Evolutionary conservation across 192 early-diverging fungal genomes (phyloP).

Genomic region (Kappamyces sp.): DNA sequence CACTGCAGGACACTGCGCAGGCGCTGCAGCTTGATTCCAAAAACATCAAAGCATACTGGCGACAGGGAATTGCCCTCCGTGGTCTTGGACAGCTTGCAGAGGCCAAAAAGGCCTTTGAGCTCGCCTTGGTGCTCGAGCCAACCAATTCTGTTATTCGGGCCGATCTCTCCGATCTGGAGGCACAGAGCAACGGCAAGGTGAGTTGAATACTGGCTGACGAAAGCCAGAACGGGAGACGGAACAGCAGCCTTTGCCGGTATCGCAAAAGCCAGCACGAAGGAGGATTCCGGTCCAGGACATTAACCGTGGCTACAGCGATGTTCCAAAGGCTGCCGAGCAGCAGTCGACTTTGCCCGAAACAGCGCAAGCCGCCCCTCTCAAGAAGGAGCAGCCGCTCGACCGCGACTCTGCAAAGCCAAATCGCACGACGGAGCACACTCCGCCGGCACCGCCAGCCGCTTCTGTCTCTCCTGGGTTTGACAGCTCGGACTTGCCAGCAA

Average conservation of each 20-base stretch:
- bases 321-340: not conserved
- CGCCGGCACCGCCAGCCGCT: not conserved
- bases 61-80: constrained; percentile 61
- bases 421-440: not conserved
- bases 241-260: not conserved
- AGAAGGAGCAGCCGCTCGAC: not conserved
- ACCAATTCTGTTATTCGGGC: constrained; percentile 55
- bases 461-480: not conserved
- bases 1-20: constrained; percentile 60
- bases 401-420: not conserved
- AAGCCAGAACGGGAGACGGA: constrained; percentile 2
- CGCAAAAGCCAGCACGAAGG: not conserved
- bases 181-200: not conserved
- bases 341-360: not conserved
- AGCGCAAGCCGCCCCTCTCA: not conserved
- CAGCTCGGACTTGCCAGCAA: constrained; percentile 33
- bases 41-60: constrained; percentile 74
- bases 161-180: constrained; percentile 50
- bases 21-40: constrained; percentile 57
- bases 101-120: constrained; percentile 58
- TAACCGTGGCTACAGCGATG: not conserved
- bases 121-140: constrained; percentile 61
- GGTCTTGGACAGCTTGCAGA: constrained; percentile 44
- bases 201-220: no score
- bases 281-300: not conserved